A percentile compares a stretch with the other conserved stretches of the same genome.
phyloP scores from a whole-genome alignment of 2,329 filamentous ascomycete genomes.

The Sclerotinia subarctica region DNA sequence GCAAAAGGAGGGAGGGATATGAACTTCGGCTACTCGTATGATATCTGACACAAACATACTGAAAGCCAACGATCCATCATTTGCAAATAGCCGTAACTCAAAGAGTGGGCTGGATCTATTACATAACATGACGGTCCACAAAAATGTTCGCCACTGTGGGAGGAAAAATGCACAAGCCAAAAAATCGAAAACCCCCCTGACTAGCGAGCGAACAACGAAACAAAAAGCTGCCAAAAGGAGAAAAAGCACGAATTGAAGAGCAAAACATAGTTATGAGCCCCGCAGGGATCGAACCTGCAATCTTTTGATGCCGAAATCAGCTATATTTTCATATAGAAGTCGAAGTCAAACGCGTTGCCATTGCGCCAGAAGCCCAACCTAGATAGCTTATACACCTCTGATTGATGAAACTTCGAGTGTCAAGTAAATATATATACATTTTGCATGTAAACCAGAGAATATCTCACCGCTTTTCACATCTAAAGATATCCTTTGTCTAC shows the following conservation, averaged over 20 bases:
- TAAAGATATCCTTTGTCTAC: no score
- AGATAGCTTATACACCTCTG: no score
- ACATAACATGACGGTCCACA: not conserved
- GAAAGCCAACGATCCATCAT: not conserved
- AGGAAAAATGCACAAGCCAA: no score
- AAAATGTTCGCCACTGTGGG: not conserved
- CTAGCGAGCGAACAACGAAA: no score
- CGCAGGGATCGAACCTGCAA: constrained; percentile 14
- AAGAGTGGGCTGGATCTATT: not conserved
- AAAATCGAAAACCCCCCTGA: no score
- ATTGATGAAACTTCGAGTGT: rapidly evolving
- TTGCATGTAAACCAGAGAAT: no score
- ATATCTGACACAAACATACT: not conserved
- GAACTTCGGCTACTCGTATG: no score
- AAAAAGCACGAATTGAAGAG: no score
- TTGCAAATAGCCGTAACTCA: not conserved
- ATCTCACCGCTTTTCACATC: no score
- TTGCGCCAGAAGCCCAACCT: constrained; percentile 9
- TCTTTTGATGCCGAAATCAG: constrained; percentile 1
- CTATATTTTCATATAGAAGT: constrained; percentile 6
- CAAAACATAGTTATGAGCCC: not conserved
- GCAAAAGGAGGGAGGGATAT: no score
- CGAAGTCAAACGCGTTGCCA: constrained; percentile 19
- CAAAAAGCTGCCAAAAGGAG: no score
- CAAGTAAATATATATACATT: no score